Evolutionary conservation across 2,329 filamentous ascomycete species (phyloP), one percentile per base, ranked within the genome.

Genomic region (Pezicula radicicola): DNA sequence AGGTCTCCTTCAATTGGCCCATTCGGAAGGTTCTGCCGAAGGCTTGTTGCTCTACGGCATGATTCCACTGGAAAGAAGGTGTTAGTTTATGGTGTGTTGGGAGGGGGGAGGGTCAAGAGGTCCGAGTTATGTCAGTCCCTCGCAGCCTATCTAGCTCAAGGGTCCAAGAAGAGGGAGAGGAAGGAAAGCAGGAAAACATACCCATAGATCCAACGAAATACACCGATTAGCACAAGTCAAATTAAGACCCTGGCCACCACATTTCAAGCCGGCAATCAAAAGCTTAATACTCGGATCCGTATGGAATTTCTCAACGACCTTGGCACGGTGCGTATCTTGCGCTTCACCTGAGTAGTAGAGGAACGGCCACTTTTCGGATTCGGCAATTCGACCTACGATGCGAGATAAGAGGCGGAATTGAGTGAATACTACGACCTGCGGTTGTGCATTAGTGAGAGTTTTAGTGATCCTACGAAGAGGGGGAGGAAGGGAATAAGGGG

Each of bases 1-100:
- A 70, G 0, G 85, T 84, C 33, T 80, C 70, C 40, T 84, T 79
- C 0, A 62, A 55, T 56, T 93, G 88, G 0, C 86, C 86, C 2
- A 85, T 82, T 5, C 88, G 76, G 58, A 79, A 80, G 0, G 89
- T 79, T 0, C 88, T 78, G 1, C 70, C 70, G 37, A 77, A 76
- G 0, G 80, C 84, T 60, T 90, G 87, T n/a, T 82, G 70, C 58
- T 90, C 84, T 2, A 66, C 63, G 4, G 55, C 59, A 35, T 65
- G 62, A 45, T 67, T 67, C 64, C 64, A 66, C 75, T 73, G 76
- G 0, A 71, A 70, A 53, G 30, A 0, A 72, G 67, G 30, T 85
- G 80, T 41, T 41, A 33, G 30, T 33, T 1, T 12, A 13, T 33
- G 30, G n/a, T n/a, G n/a, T n/a, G n/a, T n/a, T n/a, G n/a, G n/a